Evolutionary conservation across 352 stramenopile species (phyloP), one percentile per base, ranked within the genome.

Genomic region (Pythium aphanidermatum): DNA sequence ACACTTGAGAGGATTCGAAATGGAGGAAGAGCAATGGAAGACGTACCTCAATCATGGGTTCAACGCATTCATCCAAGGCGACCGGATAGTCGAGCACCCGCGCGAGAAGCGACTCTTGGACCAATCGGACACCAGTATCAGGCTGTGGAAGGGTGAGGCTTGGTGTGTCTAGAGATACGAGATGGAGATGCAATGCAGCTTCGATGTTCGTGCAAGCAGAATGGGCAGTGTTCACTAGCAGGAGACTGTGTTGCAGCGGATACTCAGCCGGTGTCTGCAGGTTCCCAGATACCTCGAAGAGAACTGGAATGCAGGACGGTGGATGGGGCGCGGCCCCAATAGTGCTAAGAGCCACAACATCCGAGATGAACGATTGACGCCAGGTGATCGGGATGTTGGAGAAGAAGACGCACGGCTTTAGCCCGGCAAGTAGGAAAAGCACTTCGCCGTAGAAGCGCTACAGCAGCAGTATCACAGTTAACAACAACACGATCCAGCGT

Each of bases 391-490:
- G 79, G 16, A 88, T 40, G 46, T 87, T 86, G 27, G 79, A 88
- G 33, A 91, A 60, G 29, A 91, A 14, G 35, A 86, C 58, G 32
- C 71, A 75, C 11, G 65, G 41, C 55, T 91, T 91, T 34, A 88
- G 55, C 9, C 74, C 74, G 8, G 42, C 39, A 8, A 83, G 58
- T 4, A 81, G 37, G 46, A 91, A 91, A 14, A 85, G 55, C 44
- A 88, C 67, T 60, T 91, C 79, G 4, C 79, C 79, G 53, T 72
- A 87, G 58, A 87, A 90, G 11, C 45, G 33, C 68, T 80, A 26
- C 12, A 27, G 8, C 16, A 28, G 45, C 17, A 50, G 13, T 14
- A 7, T 16, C 36, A 2, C 25, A 46, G 17, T 26, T 17, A 24
- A 38, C 41, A 12, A 32, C 42, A 21, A 39, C 5, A 44, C 16